Evolutionary conservation across 2,329 filamentous ascomycete genomes (phyloP), one percentile per base, ranked within the genome.

Genomic region (Leptodontidium sp.): DNA sequence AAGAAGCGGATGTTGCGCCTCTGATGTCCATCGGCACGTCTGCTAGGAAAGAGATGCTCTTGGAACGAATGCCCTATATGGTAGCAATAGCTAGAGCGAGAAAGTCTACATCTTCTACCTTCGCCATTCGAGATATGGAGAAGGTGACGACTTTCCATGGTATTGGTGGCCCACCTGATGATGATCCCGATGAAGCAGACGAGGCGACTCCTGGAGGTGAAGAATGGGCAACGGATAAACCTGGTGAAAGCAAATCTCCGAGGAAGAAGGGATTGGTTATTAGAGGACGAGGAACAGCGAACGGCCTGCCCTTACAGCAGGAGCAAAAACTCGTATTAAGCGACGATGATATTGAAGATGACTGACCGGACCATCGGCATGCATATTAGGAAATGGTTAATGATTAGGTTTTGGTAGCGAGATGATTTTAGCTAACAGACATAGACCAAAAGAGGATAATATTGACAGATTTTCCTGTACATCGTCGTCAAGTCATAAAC

Each of bases 31-130:
- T 90, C 1, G 90, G 90, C 53, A 76, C 77, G 26, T 88, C 90
- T 3, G 89, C 90, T 4, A 89, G 90, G 45, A 86, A 85, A 52
- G 93, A 95, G 78, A 86, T 96, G 82, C 80, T 98, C 0, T 86
- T 98, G 29, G 93, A 98, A 72, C 89, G 93, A 9, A 85, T 99
- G 0, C 96, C 96, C 0, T 98, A 97, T 79, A 89, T 96, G 84
- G 85, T 90, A 1, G 85, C 88, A 62, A 92, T 98, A 49, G 70
- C 76, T 79, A 74, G 76, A 66, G 75, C 58, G 63, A 79, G 52
- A 77, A 82, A 29, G 64, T 64, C 57, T 32, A 55, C 66, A 5
- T 69, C 71, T 55, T 71, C 67, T 1, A 45, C 35, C 8, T 62
- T 70, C 82, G 80, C 40, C 77, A 80, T 71, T 81, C 80, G 72